phyloP scores from a whole-genome alignment of 176 grass and related monocot genomes.

The Echinochloa phyllopogon region DNA sequence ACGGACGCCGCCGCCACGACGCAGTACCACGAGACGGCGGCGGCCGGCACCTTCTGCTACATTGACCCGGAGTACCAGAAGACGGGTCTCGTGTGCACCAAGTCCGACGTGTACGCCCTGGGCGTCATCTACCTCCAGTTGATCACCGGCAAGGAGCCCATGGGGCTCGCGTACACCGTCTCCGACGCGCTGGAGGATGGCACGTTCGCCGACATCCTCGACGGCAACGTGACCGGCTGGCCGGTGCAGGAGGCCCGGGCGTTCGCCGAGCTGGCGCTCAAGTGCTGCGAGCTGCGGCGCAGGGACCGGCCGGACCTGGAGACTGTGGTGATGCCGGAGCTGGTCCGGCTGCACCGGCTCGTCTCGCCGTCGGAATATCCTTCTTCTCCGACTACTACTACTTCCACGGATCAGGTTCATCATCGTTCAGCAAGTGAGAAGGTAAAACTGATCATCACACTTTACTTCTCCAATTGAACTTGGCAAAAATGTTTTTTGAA shows the following conservation, averaged over 20 bases:
- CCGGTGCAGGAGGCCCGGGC: slow-evolving; percentile 55
- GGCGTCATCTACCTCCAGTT: slow-evolving; percentile 84
- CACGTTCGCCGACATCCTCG: slow-evolving; percentile 55
- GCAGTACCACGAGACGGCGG: slow-evolving; percentile 71
- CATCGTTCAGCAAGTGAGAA: slow-evolving; percentile 42
- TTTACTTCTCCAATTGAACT: not conserved
- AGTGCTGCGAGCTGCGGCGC: slow-evolving; percentile 75
- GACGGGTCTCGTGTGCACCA: slow-evolving; percentile 70
- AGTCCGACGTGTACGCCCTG: slow-evolving; percentile 86
- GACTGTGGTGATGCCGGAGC: slow-evolving; percentile 66
- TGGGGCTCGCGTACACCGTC: slow-evolving; percentile 77
- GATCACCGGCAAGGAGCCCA: slow-evolving; percentile 64
- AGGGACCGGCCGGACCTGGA: slow-evolving; percentile 75
- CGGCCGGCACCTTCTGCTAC: slow-evolving; percentile 89
- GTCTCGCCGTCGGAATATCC: slow-evolving; percentile 31
- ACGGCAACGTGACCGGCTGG: slow-evolving; percentile 63
- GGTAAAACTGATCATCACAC: not conserved
- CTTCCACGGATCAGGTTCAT: slow-evolving; percentile 35
- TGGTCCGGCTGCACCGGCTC: slow-evolving; percentile 50
- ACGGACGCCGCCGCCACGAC: slow-evolving; percentile 36
- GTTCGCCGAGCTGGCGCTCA: slow-evolving; percentile 68
- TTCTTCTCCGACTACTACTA: not conserved
- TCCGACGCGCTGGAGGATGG: slow-evolving; percentile 66
- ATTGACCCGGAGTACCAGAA: slow-evolving; percentile 97
- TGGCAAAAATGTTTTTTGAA: no score